Evolutionary conservation across 495 filamentous ascomycete species (phyloP).

Genomic region (Tuber microsphaerosporum): DNA sequence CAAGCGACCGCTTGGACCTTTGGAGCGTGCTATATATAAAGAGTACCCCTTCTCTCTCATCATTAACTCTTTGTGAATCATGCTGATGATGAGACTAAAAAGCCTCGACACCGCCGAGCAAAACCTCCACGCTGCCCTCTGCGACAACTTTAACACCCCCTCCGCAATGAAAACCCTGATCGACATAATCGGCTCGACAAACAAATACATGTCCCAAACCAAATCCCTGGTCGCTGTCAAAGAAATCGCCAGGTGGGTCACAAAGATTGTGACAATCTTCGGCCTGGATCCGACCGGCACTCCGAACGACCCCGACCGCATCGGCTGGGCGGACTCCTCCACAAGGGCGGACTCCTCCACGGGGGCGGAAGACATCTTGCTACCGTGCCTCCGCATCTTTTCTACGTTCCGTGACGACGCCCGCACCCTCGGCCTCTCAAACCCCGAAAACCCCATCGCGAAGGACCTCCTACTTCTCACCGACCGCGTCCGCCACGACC

Average conservation of each 20-base stretch:
- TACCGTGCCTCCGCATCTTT: conserved; percentile 59
- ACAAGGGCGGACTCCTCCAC: too few relatives aligned
- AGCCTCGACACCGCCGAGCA: conserved; percentile 57
- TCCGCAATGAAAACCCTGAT: conserved; percentile 66
- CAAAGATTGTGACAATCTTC: conserved; percentile 72
- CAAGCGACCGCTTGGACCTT: conserved; percentile 17
- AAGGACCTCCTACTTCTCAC: conserved; percentile 64
- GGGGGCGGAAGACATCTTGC: conserved; percentile 49
- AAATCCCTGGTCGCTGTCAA: conserved; percentile 49
- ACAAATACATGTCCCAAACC: conserved; percentile 56
- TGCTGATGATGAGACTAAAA: not conserved
- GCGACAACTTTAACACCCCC: conserved; percentile 85
- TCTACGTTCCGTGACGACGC: conserved; percentile 63
- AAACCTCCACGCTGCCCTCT: conserved; percentile 59
- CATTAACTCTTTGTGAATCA: not conserved
- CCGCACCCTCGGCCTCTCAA: conserved; percentile 52
- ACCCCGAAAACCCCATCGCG: conserved; percentile 47
- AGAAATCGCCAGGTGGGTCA: conserved; percentile 69
- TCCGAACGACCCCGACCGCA: conserved; percentile 51
- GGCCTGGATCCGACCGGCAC: conserved; percentile 69
- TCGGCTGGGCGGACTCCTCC: conserved; percentile 75
- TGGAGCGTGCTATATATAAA: conserved; percentile 20
- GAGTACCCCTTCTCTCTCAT: not conserved
- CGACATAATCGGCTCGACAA: conserved; percentile 65
- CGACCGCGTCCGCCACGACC: conserved; percentile 67